Conservation (phyloP, 176 grass and related monocot genomes). For the Pontederia crassipes region DNA sequence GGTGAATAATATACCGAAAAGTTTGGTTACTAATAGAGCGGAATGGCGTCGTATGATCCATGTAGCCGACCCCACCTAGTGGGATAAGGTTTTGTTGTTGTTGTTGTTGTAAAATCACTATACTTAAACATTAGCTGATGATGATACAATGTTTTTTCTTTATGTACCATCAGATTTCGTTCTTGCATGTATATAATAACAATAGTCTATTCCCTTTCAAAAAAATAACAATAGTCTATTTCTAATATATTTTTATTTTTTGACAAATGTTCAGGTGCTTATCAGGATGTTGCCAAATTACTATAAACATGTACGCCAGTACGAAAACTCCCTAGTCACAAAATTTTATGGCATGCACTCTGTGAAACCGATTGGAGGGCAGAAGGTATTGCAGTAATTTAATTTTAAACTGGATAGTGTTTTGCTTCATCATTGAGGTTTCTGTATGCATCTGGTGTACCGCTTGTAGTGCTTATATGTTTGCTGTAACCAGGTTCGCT, state of each 20-base stretch:
- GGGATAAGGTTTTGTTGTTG: too few species aligned
- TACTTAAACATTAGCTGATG: too few species aligned
- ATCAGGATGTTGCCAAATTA: constrained; percentile 16
- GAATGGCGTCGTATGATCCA: too few species aligned
- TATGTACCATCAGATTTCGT: too few species aligned
- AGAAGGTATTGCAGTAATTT: constrained; percentile 26
- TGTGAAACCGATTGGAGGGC: constrained; percentile 60
- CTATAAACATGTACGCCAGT: constrained; percentile 1
- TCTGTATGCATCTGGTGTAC: not conserved
- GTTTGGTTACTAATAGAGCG: too few species aligned
- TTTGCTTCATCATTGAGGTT: not conserved
- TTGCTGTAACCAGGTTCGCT: constrained; percentile 50
- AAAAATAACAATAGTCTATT: not conserved
- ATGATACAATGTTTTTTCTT: too few species aligned
- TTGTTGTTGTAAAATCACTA: too few species aligned
- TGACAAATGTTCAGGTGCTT: constrained; percentile 6
- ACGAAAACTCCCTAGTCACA: constrained; percentile 8
- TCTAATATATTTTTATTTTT: not conserved
- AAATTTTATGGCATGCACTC: constrained; percentile 39
- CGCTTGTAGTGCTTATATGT: not conserved
- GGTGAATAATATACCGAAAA: too few species aligned
- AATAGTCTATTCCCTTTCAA: too few species aligned
- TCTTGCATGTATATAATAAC: too few species aligned
- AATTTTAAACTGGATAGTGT: not conserved
- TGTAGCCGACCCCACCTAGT: too few species aligned